Conservation (phyloP, 73 alveolate species). For the Tetrahymena malaccensis region DNA sequence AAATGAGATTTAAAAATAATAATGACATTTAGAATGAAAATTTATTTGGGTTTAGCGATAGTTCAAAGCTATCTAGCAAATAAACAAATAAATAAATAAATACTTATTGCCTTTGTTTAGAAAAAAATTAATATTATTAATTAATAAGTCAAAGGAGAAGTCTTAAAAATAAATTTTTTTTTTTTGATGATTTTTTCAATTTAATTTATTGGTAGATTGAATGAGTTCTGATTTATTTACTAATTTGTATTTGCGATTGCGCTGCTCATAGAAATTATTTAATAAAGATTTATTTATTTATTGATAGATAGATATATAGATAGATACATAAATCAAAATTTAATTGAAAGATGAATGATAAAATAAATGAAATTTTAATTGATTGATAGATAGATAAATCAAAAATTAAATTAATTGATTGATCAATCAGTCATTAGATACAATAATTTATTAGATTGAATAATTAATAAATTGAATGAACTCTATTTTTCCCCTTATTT, state of each 20-base stretch:
- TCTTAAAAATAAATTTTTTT: not conserved
- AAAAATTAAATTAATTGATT: no score
- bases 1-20: not conserved
- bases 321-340: not conserved
- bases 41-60: not conserved
- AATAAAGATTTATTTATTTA: not conserved
- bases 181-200: not conserved
- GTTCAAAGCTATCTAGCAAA: no score
- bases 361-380: no score
- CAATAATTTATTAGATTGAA: not conserved
- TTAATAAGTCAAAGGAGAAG: not conserved
- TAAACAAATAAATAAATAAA: no score
- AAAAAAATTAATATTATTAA: no score
- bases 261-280: not conserved
- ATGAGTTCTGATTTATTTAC: not conserved
- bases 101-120: not conserved
- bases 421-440: not conserved
- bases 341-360: not conserved
- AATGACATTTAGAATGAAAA: no score
- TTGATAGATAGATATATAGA: not conserved
- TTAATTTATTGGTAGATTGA: not conserved
- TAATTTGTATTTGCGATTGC: not conserved
- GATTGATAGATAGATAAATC: not conserved
- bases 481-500: not conserved
- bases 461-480: not conserved